Percentiles rank a stretch among this genome's conserved stretches.
phyloP scores from a whole-genome alignment of 768 basidiomycete species.

The Scleroderma bovista region DNA sequence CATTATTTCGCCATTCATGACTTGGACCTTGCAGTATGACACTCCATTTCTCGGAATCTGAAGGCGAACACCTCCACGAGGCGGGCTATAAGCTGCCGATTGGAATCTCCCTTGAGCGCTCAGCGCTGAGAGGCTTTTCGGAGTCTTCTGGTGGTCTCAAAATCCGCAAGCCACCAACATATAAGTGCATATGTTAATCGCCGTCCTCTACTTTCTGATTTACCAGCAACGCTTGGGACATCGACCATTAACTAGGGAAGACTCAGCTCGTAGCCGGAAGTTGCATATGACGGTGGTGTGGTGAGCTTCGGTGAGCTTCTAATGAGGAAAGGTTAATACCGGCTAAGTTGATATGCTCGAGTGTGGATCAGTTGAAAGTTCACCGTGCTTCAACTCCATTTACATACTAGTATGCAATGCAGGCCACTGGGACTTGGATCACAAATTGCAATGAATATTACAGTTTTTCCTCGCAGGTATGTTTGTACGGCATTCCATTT shows the following conservation, averaged over 20 bases:
- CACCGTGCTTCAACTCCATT: too few relatives aligned
- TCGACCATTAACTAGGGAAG: not conserved
- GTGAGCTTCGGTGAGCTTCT: not conserved
- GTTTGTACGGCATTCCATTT: too few relatives aligned
- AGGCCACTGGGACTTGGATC: not conserved
- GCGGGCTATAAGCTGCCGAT: too few relatives aligned
- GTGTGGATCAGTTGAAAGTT: not conserved
- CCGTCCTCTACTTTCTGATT: not conserved
- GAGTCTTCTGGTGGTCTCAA: not conserved
- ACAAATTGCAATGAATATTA: too few relatives aligned
- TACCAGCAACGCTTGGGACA: not conserved
- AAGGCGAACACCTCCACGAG: not conserved
- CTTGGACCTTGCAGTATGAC: not conserved
- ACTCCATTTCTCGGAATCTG: not conserved
- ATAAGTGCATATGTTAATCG: not conserved
- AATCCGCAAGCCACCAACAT: not conserved
- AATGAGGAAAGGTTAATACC: not conserved
- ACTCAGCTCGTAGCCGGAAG: not conserved
- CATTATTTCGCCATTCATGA: not conserved
- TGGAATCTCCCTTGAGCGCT: too few relatives aligned
- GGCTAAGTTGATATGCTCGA: not conserved
- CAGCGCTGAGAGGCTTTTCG: not conserved
- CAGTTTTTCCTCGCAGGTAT: not conserved
- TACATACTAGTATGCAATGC: not conserved
- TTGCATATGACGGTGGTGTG: not conserved